Evolutionary conservation across 2,329 filamentous ascomycete genomes (phyloP), one percentile per base, ranked within the genome.

Genomic region (Raffaelea albimanens): DNA sequence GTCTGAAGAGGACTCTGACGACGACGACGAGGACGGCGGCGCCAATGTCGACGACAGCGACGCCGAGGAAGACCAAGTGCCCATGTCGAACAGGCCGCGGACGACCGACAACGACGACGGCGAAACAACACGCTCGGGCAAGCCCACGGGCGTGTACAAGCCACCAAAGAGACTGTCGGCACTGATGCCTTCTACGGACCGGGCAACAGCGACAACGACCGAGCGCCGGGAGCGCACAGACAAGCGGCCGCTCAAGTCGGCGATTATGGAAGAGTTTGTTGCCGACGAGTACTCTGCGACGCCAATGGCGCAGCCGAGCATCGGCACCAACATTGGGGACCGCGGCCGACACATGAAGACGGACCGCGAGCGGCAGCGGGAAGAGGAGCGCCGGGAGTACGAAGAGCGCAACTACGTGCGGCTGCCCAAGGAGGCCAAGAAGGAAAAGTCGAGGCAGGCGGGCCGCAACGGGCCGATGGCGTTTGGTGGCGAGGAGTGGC

Each of bases 371-470:
- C 78, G 86, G 48, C 80, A 80, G 53, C 79, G 80, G 38, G 90
- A 97, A 63, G 77, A 77, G 2, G 90, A 95, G 67, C 75, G 86
- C 47, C 77, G 77, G 50, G 79, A 85, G 43, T 98, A 96, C 67
- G 93, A 98, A 70, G 93, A 98, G 68, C 77, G 73, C 56, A 95
- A 98, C 68, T 91, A 96, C 59, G 80, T 87, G 16, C 86, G 93
- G 56, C 70, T 98, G 58, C 89, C 91, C 13, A 83, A 82, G 58
- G 79, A 86, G 64, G 86, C 81, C 67, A 97, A 95, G 75, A 95
- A 95, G 69, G 89, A 43, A 83, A 85, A 69, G 80, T 77, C 62
- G 67, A 73, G 76, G 61, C 69, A 70, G 25, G 69, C 70, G 38
- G 69, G 69, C 5, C 63, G 69, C 55, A 67, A 63, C 54, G 61